phyloP scores from a whole-genome alignment of 768 basidiomycete genomes.

The Pisolithus tinctorius region DNA sequence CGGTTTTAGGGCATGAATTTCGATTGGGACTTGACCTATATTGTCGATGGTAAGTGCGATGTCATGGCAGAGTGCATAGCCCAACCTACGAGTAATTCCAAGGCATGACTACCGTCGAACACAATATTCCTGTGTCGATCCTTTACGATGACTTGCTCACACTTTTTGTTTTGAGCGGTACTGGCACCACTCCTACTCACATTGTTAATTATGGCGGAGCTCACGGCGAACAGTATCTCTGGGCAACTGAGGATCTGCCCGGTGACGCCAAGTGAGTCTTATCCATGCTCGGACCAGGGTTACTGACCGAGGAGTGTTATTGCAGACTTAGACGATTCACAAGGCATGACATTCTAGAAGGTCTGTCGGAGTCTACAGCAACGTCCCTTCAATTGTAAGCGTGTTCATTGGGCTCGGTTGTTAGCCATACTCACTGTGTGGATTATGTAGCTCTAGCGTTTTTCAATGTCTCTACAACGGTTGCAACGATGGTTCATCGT shows the following conservation, averaged over 20 bases:
- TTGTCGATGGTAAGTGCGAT: conserved; percentile 55
- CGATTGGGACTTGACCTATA: conserved; percentile 76
- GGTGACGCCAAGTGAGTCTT: conserved; percentile 56
- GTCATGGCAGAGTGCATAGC: neutral
- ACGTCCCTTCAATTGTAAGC: conserved; percentile 52
- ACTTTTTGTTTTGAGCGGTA: conserved; percentile 60
- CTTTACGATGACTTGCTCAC: conserved; percentile 63
- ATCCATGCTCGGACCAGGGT: neutral
- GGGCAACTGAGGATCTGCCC: conserved; percentile 59
- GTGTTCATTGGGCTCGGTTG: neutral
- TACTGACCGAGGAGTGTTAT: neutral
- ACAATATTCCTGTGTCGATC: conserved; percentile 56
- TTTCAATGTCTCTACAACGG: conserved; percentile 63
- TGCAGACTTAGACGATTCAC: conserved; percentile 55
- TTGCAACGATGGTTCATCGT: conserved; percentile 60
- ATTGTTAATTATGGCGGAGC: conserved; percentile 73
- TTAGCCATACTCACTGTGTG: neutral
- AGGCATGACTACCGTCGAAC: conserved; percentile 78
- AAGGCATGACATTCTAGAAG: conserved; percentile 58
- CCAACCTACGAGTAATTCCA: neutral
- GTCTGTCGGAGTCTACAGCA: conserved; percentile 53
- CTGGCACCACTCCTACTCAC: conserved; percentile 68
- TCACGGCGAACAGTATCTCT: conserved; percentile 60
- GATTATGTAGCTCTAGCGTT: conserved; percentile 45
- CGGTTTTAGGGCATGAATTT: conserved; percentile 56